phyloP scores from a whole-genome alignment of 345 rosid species.

The Luvunga scandens region DNA sequence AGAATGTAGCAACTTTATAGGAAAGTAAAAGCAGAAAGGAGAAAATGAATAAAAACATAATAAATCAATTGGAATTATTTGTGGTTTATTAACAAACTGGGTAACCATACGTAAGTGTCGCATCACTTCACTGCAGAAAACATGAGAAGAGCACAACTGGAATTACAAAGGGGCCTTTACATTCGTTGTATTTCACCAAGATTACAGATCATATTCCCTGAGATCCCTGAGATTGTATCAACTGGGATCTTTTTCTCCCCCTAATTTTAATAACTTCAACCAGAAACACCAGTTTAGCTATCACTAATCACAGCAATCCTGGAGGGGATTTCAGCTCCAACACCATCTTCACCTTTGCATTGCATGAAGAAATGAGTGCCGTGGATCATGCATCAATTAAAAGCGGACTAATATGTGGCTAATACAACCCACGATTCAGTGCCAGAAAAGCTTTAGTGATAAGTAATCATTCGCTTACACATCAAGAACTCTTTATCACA shows the following conservation, averaged over 20 bases:
- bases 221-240: background rate
- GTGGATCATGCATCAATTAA: background rate
- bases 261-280: background rate
- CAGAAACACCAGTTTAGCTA: slow-evolving; percentile 1
- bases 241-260: background rate
- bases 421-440: background rate
- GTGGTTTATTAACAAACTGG: background rate
- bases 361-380: background rate
- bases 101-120: background rate
- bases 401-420: background rate
- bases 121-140: background rate
- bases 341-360: background rate
- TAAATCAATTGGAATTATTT: background rate
- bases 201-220: background rate
- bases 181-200: background rate
- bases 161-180: background rate
- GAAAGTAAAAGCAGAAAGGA: background rate
- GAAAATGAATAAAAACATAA: background rate
- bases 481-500: background rate
- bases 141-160: background rate
- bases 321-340: background rate
- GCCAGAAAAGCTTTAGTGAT: background rate
- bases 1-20: background rate
- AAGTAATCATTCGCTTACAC: too few species aligned
- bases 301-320: background rate